Evolutionary conservation across 768 basidiomycete genomes (phyloP), one percentile per base, ranked within the genome.

Genomic region (Boletus vermiculosoides): DNA sequence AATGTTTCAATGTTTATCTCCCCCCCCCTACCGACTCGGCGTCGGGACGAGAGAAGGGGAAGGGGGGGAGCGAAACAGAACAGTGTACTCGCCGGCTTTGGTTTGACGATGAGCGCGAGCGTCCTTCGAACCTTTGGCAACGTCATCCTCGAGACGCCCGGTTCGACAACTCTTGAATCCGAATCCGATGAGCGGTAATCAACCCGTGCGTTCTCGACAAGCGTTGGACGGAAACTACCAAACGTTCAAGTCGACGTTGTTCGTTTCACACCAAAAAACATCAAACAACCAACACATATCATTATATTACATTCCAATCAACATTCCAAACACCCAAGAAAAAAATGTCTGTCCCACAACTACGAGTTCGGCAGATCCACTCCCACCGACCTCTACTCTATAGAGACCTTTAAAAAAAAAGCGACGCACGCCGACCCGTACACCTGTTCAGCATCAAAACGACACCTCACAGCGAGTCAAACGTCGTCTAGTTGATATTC

Each of bases 301-400:
- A 41, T 20, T 2, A 36, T 13, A n/a, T n/a, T 45, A 10, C 44
- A 56, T 34, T 25, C 40, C 44, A 16, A 12, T 31, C 28, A n/a
- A 6, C 11, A 63, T 67, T 56, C 66, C 57, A 63, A 63, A 45
- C 0, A 16, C 3, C n/a, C 0, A 6, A n/a, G 36, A 33, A 45
- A 37, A 45, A 37, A 47, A 76, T 86, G 83, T 86, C 45, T 79
- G 83, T 81, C 81, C 71, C 84, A 80, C 76, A 85, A 87, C 85
- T 87, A 86, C 80, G 83, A 83, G 76, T 64, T 71, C 69, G 71
- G 74, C 67, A 67, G 72, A 63, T 57, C 56, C 61, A 2, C 60
- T 9, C 18, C 62, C 66, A 67, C 73, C 59, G 65, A 68, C 69
- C 80, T 83, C 85, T 83, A 87, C 85, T 87, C 85, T 81, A 77